Evolutionary conservation across 1,139 yeast species (phyloP), one percentile per base, ranked within the genome.

Genomic region (Nakaseomyces sp.): DNA sequence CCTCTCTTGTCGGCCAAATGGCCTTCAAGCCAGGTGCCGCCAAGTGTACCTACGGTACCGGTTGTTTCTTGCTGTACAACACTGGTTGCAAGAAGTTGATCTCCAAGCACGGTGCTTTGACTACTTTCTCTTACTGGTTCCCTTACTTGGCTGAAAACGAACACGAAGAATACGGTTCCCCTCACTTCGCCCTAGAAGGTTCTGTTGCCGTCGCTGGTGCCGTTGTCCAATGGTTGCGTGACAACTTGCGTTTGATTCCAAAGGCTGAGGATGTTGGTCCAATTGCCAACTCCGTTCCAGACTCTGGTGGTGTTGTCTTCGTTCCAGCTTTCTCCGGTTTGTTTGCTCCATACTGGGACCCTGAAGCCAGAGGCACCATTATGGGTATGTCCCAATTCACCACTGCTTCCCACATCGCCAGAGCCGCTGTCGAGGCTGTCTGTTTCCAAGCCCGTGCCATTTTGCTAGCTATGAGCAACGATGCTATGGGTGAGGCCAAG

Each of bases 41-140:
- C 35, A 89, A 89, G 66, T 86, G 95, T 71, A 89, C 97, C n/a
- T 89, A 88, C 61, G 97, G 97, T 53, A 89, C 97, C 2, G 97
- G 97, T 51, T 87, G 95, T 64, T 89, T 89, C 73, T 66, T 89
- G 51, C 72, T 89, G 52, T 87, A 84, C 72, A 89, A 89, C 67
- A 86, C 95, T 3, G 97, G 97, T 45, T 65, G 71, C 26, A 64
- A 70, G 40, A 77, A 78, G 51, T 69, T 81, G 63, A 75, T 81
- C 41, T 79, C 89, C 35, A 71, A 76, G 36, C 80, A 84, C 60
- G 96, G 96, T 41, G 79, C 94, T 9, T 73, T 89, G 55, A 87
- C 96, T 36, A 89, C 96, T 1, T 74, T 88, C 46, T 95, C 93
- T 2, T 89, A 74, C 69, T 86, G 95, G 84, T 83, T 88, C 67